These are phyloP conservation scores for Trichosporon sp. DNA, from an alignment of 1,284 basidiomycete species.

Conservation along the genomic window DNA sequence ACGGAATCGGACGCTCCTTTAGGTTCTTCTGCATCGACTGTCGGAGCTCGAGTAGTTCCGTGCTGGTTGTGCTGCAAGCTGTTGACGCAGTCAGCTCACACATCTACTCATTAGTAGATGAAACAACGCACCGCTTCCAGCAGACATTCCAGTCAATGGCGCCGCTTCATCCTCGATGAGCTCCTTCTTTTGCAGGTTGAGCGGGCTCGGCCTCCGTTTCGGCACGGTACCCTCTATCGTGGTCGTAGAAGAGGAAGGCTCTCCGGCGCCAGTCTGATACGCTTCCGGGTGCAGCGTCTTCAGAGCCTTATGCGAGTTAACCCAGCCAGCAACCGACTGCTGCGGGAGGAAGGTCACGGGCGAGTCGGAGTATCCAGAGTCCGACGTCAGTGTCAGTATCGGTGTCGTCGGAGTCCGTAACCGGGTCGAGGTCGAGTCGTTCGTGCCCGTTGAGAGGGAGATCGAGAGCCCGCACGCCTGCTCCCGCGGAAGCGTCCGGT, in stretches of 20 bases:
- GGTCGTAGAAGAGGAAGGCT: neutral
- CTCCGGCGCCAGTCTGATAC: neutral
- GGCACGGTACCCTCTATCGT: neutral
- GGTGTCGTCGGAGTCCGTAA: conserved; percentile 12
- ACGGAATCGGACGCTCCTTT: neutral
- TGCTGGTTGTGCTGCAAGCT: conserved; percentile 9
- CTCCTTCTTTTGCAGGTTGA: conserved; percentile 12
- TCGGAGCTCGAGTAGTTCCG: neutral
- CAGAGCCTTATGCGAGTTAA: neutral
- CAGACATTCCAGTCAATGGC: conserved; percentile 15
- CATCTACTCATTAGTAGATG: neutral
- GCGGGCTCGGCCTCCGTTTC: conserved; percentile 5
- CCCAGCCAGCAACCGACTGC: neutral
- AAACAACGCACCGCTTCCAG: conserved; percentile 15
- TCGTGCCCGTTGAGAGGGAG: conserved; percentile 3
- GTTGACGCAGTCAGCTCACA: conserved; percentile 18
- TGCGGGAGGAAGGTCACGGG: conserved; percentile 9
- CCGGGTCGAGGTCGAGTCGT: conserved; percentile 9
- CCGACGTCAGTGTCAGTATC: conserved; percentile 15
- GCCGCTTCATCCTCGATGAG: neutral
- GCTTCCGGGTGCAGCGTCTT: neutral
- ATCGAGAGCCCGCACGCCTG: neutral
- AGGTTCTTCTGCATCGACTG: conserved; percentile 13
- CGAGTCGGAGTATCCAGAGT: conserved; percentile 8
- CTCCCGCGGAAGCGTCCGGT: neutral